Percentiles rank a stretch among this genome's conserved stretches.
Evolutionary conservation across 768 basidiomycete genomes (phyloP).

Genomic region (Coprinopsis cinerea): DNA sequence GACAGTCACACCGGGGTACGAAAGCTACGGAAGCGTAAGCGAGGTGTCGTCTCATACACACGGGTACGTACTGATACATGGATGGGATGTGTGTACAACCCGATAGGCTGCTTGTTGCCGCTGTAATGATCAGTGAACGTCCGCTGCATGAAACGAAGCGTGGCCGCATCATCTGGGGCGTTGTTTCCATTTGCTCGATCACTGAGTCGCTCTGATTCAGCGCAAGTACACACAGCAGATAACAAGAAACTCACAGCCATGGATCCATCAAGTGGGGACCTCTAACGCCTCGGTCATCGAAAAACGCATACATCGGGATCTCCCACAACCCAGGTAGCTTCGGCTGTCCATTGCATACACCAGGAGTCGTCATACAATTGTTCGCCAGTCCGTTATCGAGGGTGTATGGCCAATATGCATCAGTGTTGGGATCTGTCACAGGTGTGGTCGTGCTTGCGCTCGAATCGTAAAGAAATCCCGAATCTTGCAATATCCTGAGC

Average conservation of each 20-base stretch:
- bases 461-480: constrained; percentile 71
- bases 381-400: constrained; percentile 78
- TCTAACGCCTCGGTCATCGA: constrained; percentile 48
- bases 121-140: constrained; percentile 74
- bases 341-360: constrained; percentile 62
- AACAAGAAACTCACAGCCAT: constrained; percentile 73
- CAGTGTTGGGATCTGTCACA: constrained; percentile 59
- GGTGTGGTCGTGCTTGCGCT: constrained; percentile 54
- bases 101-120: constrained; percentile 71
- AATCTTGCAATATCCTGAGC: constrained; percentile 45
- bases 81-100: constrained; percentile 78
- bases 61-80: constrained; percentile 50
- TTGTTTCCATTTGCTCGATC: constrained; percentile 50
- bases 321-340: constrained; percentile 79
- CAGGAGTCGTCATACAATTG: constrained; percentile 53
- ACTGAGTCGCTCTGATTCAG: too few species aligned
- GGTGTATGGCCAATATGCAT: constrained; percentile 82
- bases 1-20: constrained; percentile 49
- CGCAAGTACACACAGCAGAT: too few species aligned
- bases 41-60: not conserved
- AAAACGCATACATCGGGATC: constrained; percentile 77
- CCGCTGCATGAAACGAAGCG: constrained; percentile 64
- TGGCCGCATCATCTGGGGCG: constrained; percentile 51
- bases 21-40: not conserved
- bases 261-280: constrained; percentile 79